Evolutionary conservation across 805 yeast species (phyloP).

Genomic region (Zygosaccharomyces bisporus): DNA sequence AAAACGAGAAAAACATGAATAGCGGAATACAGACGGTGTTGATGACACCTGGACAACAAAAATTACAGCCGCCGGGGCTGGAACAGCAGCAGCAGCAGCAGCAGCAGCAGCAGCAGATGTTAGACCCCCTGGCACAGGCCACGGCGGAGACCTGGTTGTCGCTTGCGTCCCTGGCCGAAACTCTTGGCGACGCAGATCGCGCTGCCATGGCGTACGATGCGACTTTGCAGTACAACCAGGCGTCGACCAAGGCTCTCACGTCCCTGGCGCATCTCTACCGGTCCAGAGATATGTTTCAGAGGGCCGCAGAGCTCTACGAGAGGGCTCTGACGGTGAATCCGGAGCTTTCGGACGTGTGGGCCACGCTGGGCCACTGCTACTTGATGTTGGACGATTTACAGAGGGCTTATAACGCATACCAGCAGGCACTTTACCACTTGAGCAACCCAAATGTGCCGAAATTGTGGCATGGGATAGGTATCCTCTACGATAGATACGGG

Average conservation of each 20-base stretch:
- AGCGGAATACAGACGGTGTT: constrained; percentile 15
- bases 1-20: constrained; percentile 4
- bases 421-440: constrained; percentile 86
- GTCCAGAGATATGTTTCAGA: constrained; percentile 82
- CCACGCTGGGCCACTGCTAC: constrained; percentile 92
- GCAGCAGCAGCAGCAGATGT: constrained; percentile 29
- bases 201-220: constrained; percentile 87
- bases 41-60: constrained; percentile 17
- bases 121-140: constrained; percentile 44
- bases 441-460: constrained; percentile 94
- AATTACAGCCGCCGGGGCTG: constrained; percentile 11
- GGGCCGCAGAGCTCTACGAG: constrained; percentile 92
- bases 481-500: constrained; percentile 92
- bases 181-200: constrained; percentile 81
- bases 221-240: constrained; percentile 81
- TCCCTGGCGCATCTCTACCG: constrained; percentile 86
- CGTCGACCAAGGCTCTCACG: constrained; percentile 78
- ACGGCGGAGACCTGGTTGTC: constrained; percentile 86
- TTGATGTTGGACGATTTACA: constrained; percentile 94
- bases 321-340: constrained; percentile 77
- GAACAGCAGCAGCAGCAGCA: constrained; percentile 10
- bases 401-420: constrained; percentile 94
- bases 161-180: constrained; percentile 83
- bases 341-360: constrained; percentile 96
- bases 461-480: constrained; percentile 98